These are phyloP conservation scores for Handroanthus guayacan DNA, from an alignment of 257 asterid species.

Conservation along the genomic window DNA sequence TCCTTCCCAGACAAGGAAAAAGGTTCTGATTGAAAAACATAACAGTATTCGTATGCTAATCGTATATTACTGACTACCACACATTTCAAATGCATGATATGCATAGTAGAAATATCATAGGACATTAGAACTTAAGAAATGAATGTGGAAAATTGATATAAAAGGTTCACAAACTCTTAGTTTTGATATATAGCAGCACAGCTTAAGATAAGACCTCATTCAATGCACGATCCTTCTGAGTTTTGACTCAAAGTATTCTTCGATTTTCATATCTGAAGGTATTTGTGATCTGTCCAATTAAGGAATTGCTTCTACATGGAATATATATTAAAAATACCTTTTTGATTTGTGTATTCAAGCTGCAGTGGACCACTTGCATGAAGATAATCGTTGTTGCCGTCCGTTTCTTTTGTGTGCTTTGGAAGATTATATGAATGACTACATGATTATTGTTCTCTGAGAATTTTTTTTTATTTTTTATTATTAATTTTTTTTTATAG, in stretches of 20 bases:
- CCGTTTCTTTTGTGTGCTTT: not conserved
- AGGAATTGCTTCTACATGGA: too few species aligned
- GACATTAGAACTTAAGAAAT: not conserved
- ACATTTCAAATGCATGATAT: not conserved
- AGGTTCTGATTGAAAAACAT: not conserved
- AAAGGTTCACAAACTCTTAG: not conserved
- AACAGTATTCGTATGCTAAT: not conserved
- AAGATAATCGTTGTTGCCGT: too few species aligned
- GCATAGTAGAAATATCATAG: not conserved
- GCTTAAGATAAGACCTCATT: not conserved
- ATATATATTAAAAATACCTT: too few species aligned
- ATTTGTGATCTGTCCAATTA: too few species aligned
- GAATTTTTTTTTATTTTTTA: not conserved
- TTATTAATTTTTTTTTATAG: too few species aligned
- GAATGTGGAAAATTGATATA: not conserved
- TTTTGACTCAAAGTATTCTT: not conserved
- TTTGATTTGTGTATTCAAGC: too few species aligned
- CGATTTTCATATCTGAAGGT: too few species aligned
- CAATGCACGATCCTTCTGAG: not conserved
- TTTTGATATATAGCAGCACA: not conserved
- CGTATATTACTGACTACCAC: not conserved
- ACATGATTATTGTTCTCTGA: not conserved
- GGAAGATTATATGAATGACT: not conserved
- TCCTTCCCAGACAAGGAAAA: conserved; percentile 16
- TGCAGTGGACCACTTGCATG: too few species aligned